A percentile compares a stretch with the other conserved stretches of the same genome.
Conservation (phyloP, 2,329 filamentous ascomycete species). For the Claviceps arundinis region DNA sequence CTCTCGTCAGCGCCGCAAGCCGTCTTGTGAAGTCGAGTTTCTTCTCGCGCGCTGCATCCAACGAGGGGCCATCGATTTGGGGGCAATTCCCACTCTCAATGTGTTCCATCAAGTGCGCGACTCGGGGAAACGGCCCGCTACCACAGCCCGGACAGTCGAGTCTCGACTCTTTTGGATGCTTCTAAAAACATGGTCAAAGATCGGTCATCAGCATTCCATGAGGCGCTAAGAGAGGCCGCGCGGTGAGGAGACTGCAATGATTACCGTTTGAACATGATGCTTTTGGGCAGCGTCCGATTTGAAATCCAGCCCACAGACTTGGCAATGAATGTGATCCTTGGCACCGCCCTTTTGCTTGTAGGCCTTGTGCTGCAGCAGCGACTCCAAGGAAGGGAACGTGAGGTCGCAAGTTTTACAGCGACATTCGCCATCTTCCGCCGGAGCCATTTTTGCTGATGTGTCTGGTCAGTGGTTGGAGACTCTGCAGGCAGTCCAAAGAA, state of each 20-base stretch:
- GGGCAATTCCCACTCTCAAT: constrained; percentile 30
- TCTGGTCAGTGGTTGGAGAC: neutral
- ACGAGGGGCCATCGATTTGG: constrained; percentile 17
- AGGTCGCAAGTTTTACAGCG: constrained; percentile 18
- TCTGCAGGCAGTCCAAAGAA: neutral
- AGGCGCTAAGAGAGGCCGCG: too few species aligned
- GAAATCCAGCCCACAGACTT: constrained; percentile 24
- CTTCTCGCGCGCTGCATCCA: constrained; percentile 22
- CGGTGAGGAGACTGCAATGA: constrained; percentile 8
- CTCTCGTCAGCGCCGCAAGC: constrained; percentile 14
- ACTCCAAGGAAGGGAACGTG: constrained; percentile 14
- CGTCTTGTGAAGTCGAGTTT: constrained; percentile 23
- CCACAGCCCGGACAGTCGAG: constrained; percentile 35
- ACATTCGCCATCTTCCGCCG: constrained; percentile 6
- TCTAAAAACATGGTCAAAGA: neutral
- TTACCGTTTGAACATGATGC: constrained; percentile 23
- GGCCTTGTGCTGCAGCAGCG: constrained; percentile 17
- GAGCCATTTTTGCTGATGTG: neutral
- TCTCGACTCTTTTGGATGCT: constrained; percentile 20
- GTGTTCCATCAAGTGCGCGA: constrained; percentile 28
- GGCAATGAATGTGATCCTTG: constrained; percentile 22
- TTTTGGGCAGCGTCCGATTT: constrained; percentile 17
- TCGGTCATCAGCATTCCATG: neutral
- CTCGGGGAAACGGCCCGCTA: constrained; percentile 20
- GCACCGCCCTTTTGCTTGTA: constrained; percentile 13